Percentiles rank a stretch among this genome's conserved stretches.
These are phyloP conservation scores for Podaxis rugospora DNA, from an alignment of 768 basidiomycete species.

Conservation along the genomic window DNA sequence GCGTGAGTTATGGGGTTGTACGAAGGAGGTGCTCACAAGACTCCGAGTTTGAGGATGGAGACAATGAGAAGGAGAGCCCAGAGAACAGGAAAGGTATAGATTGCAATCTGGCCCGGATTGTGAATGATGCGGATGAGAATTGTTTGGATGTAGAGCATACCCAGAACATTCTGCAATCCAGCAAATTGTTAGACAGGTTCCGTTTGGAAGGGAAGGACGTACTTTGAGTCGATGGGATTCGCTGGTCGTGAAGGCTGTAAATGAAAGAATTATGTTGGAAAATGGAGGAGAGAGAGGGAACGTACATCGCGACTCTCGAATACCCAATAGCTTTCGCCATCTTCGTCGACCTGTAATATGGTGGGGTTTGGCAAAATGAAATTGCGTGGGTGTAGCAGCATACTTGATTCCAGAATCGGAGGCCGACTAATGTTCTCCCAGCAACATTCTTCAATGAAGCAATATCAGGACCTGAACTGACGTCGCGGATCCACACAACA, in stretches of 20 bases:
- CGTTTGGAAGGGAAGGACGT: slow-evolving; percentile 19
- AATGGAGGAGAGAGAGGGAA: slow-evolving; percentile 2
- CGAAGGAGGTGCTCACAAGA: slow-evolving; percentile 56
- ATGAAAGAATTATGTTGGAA: neutral
- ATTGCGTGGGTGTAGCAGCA: neutral
- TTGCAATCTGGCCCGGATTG: slow-evolving; percentile 54
- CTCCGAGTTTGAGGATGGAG: slow-evolving; percentile 82
- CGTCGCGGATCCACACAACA: slow-evolving; percentile 15
- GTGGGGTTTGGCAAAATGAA: neutral
- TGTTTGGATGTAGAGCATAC: slow-evolving; percentile 33
- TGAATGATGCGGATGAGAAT: neutral
- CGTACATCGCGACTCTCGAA: slow-evolving; percentile 95
- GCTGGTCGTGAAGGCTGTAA: slow-evolving; percentile 79
- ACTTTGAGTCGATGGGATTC: slow-evolving; percentile 87
- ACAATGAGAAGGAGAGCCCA: slow-evolving; percentile 88
- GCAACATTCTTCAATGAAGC: slow-evolving; percentile 69
- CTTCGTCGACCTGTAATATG: slow-evolving; percentile 76
- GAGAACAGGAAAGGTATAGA: slow-evolving; percentile 84
- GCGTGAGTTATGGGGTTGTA: neutral
- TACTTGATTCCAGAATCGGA: slow-evolving; percentile 97
- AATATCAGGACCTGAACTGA: neutral
- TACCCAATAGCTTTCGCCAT: slow-evolving; percentile 95
- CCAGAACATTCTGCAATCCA: slow-evolving; percentile 80
- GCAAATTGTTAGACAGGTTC: neutral
- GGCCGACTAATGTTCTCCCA: slow-evolving; percentile 87